Percentiles rank a stretch among this genome's conserved stretches.
Evolutionary conservation across 768 basidiomycete genomes (phyloP).

Genomic region (Boletus rubropictus): DNA sequence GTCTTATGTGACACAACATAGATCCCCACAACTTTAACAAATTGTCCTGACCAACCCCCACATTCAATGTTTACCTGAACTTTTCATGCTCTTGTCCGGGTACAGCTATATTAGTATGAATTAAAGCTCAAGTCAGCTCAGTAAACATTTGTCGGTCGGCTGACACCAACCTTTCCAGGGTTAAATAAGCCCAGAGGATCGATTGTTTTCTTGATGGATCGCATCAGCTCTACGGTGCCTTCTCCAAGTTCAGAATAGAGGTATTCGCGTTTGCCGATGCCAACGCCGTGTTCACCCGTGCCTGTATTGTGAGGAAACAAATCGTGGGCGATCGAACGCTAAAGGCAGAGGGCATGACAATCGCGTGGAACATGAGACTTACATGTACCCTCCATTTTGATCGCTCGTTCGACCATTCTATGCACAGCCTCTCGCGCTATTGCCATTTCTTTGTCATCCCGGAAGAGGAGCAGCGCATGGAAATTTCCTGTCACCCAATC

Average conservation of each 20-base stretch:
- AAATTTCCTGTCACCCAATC: constrained; percentile 36
- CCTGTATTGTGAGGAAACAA: constrained; percentile 31
- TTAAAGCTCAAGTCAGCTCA: background rate
- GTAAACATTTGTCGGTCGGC: background rate
- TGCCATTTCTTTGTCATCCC: constrained; percentile 47
- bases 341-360: background rate
- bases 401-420: constrained; percentile 62
- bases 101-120: constrained; percentile 11
- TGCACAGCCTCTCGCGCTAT: constrained; percentile 43
- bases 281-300: constrained; percentile 84
- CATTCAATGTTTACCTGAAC: background rate
- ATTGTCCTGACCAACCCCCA: background rate
- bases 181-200: constrained; percentile 78
- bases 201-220: constrained; percentile 65
- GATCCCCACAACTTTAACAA: too few relatives aligned
- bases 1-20: background rate
- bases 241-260: constrained; percentile 76
- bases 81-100: constrained; percentile 23
- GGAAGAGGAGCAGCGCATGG: constrained; percentile 51
- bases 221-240: constrained; percentile 82
- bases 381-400: constrained; percentile 73
- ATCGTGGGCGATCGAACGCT: background rate
- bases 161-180: constrained; percentile 65
- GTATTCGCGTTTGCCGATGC: constrained; percentile 77
- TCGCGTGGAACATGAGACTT: constrained; percentile 13